A percentile compares a stretch with the other conserved stretches of the same genome.
Conservation (phyloP, 1,284 basidiomycete species). For the Mycena citricolor region DNA sequence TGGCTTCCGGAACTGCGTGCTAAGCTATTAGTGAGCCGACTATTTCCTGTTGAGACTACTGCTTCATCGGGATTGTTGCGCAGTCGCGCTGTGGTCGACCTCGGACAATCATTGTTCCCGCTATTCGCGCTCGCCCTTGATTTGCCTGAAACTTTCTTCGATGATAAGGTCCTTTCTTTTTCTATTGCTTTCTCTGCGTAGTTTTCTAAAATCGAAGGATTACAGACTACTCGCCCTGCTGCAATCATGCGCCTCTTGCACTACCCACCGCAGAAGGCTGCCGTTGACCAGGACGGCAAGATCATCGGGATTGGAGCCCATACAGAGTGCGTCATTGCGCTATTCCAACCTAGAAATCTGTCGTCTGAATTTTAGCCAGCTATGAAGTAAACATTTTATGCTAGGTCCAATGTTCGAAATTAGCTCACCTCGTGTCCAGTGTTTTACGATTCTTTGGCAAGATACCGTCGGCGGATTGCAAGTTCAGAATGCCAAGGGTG, state of each 20-base stretch:
- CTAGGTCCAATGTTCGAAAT: too few species aligned
- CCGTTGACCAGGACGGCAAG: conserved; percentile 48
- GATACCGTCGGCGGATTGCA: conserved; percentile 55
- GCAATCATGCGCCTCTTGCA: conserved; percentile 82
- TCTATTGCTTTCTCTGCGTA: background rate
- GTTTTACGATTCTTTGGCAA: conserved; percentile 87
- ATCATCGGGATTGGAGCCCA: conserved; percentile 85
- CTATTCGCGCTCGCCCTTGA: conserved; percentile 86
- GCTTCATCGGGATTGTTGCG: too few species aligned
- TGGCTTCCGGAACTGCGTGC: conserved; percentile 50
- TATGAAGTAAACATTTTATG: conserved; percentile 58
- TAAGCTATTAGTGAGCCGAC: conserved; percentile 66
- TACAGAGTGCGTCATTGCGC: conserved; percentile 55
- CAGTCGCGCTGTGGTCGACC: conserved; percentile 63
- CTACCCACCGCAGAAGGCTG: conserved; percentile 73
- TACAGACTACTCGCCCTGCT: conserved; percentile 58
- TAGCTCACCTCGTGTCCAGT: conserved; percentile 41
- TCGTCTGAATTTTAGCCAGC: conserved; percentile 35
- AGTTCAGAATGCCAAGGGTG: conserved; percentile 52
- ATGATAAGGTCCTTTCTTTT: conserved; percentile 60
- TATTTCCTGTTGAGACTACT: conserved; percentile 5
- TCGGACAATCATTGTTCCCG: conserved; percentile 77
- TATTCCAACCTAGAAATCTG: too few species aligned
- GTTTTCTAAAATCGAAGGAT: background rate
- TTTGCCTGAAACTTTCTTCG: conserved; percentile 77